Evolutionary conservation across 2,329 filamentous ascomycete species (phyloP).

Genomic region (Claviceps africana): DNA sequence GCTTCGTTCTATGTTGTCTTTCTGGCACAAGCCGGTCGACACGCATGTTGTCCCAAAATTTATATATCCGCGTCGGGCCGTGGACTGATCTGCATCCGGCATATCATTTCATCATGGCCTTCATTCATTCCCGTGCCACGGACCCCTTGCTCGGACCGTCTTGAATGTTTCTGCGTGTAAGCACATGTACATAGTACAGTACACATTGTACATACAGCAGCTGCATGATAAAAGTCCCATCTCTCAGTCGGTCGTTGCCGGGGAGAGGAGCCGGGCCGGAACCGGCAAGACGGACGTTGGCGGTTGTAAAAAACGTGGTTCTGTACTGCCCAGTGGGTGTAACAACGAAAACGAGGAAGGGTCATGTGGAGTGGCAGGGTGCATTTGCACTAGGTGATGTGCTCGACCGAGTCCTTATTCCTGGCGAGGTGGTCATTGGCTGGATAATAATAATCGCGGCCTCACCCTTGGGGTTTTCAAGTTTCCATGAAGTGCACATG

Average conservation of each 20-base stretch:
- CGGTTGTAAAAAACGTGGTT: background rate
- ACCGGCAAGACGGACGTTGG: background rate
- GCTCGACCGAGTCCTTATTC: background rate
- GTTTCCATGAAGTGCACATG: too few relatives aligned
- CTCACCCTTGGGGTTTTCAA: too few relatives aligned
- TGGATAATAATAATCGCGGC: too few relatives aligned
- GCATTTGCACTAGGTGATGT: background rate
- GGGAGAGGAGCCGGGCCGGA: background rate
- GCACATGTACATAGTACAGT: too few relatives aligned
- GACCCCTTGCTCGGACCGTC: background rate
- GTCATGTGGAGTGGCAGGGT: background rate
- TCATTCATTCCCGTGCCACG: background rate
- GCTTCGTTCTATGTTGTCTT: too few relatives aligned
- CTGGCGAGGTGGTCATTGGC: too few relatives aligned
- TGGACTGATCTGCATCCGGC: background rate
- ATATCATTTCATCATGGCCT: background rate
- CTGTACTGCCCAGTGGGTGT: background rate
- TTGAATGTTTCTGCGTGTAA: background rate
- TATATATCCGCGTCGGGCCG: too few relatives aligned
- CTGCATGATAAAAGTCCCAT: background rate
- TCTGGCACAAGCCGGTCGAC: too few relatives aligned
- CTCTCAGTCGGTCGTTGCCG: background rate
- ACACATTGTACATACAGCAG: too few relatives aligned
- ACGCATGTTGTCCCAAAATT: background rate
- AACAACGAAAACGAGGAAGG: background rate